These are phyloP conservation scores for Hylodesmum podocarpum DNA, from an alignment of 306 rosid species.

Conservation along the genomic window DNA sequence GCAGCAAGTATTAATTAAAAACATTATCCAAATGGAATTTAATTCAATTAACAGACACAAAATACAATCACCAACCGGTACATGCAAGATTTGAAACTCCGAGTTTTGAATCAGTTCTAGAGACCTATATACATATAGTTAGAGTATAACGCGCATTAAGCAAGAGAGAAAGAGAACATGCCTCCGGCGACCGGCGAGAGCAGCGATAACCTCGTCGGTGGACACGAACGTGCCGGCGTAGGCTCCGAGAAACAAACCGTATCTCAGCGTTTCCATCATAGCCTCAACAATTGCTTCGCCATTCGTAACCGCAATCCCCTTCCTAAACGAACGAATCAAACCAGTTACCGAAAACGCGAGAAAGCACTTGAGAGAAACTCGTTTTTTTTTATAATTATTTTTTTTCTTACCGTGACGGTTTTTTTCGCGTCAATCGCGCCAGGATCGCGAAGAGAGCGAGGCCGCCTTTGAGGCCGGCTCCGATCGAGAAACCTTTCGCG, in stretches of 20 bases:
- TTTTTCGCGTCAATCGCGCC: constrained; percentile 65
- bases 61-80: neutral
- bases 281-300: constrained; percentile 65
- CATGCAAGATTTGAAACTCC: neutral
- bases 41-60: neutral
- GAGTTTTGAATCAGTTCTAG: neutral
- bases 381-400: too few species aligned
- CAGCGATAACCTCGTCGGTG: constrained; percentile 71
- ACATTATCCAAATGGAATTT: neutral
- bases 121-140: neutral
- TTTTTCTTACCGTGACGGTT: constrained; percentile 46
- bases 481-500: constrained; percentile 83
- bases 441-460: constrained; percentile 89
- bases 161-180: constrained; percentile 49
- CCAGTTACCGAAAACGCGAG: neutral
- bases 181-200: constrained; percentile 88
- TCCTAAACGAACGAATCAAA: constrained; percentile 36
- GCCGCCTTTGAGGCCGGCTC: constrained; percentile 95
- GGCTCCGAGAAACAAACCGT: constrained; percentile 87
- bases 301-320: constrained; percentile 57
- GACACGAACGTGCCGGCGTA: constrained; percentile 92
- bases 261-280: constrained; percentile 87
- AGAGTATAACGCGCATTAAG: neutral
- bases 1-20: neutral
- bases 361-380: neutral